These are phyloP conservation scores for Trypethelium eluteriae DNA, from an alignment of 495 filamentous ascomycete species.

Conservation along the genomic window DNA sequence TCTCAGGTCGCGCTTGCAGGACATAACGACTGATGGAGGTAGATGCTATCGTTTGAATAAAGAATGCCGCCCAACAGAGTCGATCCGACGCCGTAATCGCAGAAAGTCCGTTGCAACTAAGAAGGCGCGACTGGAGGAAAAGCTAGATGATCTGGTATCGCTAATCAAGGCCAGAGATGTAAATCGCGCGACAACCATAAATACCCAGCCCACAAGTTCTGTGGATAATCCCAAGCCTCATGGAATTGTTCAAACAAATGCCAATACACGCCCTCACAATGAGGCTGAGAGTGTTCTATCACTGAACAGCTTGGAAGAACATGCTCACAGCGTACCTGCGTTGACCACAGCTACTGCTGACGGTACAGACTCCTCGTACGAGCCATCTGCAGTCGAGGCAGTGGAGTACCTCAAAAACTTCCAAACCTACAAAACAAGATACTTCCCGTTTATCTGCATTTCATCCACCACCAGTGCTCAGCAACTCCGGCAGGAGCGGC, in stretches of 20 bases:
- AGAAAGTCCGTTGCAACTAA: background rate
- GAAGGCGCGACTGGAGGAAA: slow-evolving; percentile 12
- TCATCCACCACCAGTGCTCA: background rate
- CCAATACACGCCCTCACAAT: background rate
- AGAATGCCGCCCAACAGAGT: slow-evolving; percentile 8
- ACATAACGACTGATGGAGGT: too few relatives aligned
- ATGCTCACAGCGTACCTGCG: too few relatives aligned
- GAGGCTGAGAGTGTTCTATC: background rate
- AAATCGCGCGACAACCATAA: background rate
- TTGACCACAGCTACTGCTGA: too few relatives aligned
- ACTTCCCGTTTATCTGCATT: slow-evolving; percentile 12
- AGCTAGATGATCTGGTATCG: slow-evolving; percentile 1
- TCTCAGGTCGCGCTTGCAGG: too few relatives aligned
- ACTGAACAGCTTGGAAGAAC: background rate
- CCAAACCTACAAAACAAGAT: background rate
- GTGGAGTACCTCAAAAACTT: slow-evolving; percentile 13
- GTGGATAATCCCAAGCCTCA: background rate
- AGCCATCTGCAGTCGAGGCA: slow-evolving; percentile 8
- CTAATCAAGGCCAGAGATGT: background rate
- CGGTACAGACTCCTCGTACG: background rate
- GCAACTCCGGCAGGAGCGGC: background rate
- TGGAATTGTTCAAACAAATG: background rate
- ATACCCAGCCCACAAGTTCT: background rate
- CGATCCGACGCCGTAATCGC: background rate
- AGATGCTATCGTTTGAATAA: slow-evolving; percentile 15